These are phyloP conservation scores for Chaetomium olivaceum DNA, from an alignment of 2,329 filamentous ascomycete genomes.

Conservation along the genomic window DNA sequence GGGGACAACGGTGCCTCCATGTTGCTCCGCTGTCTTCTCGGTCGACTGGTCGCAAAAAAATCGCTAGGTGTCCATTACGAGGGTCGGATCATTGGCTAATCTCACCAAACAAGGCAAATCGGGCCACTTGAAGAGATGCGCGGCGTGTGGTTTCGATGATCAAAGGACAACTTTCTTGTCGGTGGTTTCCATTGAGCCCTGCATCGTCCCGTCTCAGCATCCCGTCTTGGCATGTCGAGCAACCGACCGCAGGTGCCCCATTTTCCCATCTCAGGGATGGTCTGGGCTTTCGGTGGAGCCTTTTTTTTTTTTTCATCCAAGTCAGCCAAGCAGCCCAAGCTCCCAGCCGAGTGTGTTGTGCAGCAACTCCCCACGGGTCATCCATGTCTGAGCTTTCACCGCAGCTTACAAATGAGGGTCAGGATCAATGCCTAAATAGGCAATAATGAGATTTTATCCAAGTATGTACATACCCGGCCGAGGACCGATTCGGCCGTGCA, in stretches of 20 bases:
- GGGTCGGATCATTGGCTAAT: not conserved
- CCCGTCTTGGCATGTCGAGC: not conserved
- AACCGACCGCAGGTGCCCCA: not conserved
- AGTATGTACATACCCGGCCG: not conserved
- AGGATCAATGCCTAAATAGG: not conserved
- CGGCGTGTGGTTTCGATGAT: not conserved
- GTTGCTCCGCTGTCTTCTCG: slow-evolving; percentile 1
- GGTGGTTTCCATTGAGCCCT: not conserved
- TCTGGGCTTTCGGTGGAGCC: not conserved
- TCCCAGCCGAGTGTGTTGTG: not conserved
- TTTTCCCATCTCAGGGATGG: not conserved
- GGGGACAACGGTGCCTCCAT: not conserved
- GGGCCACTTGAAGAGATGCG: not conserved
- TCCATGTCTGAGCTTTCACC: not conserved
- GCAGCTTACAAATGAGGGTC: not conserved
- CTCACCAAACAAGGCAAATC: not conserved
- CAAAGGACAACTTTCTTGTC: not conserved
- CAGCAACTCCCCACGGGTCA: not conserved
- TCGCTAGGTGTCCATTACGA: not conserved
- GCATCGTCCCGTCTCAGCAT: not conserved
- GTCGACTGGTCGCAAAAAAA: not conserved
- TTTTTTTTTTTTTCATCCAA: not conserved
- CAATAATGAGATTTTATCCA: not conserved
- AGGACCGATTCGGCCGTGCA: not conserved
- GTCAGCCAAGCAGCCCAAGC: no score